Evolutionary conservation across 148 eudicot species (phyloP).

Genomic region (Dysphania ambrosioides): DNA sequence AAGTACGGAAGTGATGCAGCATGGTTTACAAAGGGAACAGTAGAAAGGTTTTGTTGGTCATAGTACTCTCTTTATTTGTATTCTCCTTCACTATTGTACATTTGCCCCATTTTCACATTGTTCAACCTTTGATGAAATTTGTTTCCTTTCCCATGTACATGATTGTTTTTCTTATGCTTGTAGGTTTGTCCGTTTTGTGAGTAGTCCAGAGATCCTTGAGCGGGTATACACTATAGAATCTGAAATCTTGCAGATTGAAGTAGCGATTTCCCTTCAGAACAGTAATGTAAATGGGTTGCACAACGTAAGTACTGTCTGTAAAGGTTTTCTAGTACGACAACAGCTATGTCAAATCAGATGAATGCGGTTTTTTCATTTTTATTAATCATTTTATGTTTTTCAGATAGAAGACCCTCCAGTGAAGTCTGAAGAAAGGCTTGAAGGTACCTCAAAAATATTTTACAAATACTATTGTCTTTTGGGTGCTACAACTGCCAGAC

Average conservation of each 20-base stretch:
- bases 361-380: background rate
- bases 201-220: conserved; percentile 94
- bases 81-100: conserved; percentile 16
- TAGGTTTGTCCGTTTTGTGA: conserved; percentile 99
- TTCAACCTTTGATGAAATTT: too few relatives aligned
- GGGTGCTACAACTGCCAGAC: background rate
- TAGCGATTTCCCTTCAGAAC: conserved; percentile 71
- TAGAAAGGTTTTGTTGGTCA: conserved; percentile 57
- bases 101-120: too few relatives aligned
- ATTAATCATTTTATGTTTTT: conserved; percentile 6
- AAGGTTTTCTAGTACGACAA: background rate
- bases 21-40: conserved; percentile 96
- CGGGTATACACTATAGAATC: conserved; percentile 89
- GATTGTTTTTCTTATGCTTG: background rate
- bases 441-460: conserved; percentile 49
- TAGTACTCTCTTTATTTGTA: conserved; percentile 11
- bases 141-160: conserved; percentile 1
- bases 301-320: conserved; percentile 39
- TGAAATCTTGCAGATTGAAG: conserved; percentile 82
- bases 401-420: conserved; percentile 52
- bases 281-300: conserved; percentile 41
- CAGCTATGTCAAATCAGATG: background rate
- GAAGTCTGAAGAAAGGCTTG: conserved; percentile 45
- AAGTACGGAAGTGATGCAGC: conserved; percentile 42
- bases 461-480: background rate